Evolutionary conservation across 2,329 filamentous ascomycete species (phyloP).

Genomic region (Fusarium nodosum): DNA sequence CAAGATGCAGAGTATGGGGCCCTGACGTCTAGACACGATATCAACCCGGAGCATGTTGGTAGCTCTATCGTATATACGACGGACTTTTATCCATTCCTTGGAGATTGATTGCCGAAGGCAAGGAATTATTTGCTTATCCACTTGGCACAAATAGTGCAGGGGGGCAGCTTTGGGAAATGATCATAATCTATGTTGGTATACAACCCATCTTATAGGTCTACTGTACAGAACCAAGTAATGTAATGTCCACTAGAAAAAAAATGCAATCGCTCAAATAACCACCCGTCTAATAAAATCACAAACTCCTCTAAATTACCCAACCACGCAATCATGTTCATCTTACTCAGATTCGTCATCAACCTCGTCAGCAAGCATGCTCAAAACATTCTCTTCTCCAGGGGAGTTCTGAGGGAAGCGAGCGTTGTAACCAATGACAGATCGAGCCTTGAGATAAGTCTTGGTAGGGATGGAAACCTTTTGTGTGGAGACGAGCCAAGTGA

Average conservation of each 20-base stretch:
- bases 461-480: slow-evolving; percentile 63
- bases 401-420: slow-evolving; percentile 66
- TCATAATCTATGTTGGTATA: not conserved
- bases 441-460: slow-evolving; percentile 64
- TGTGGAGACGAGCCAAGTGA: slow-evolving; percentile 66
- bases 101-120: slow-evolving; percentile 5
- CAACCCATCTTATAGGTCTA: not conserved
- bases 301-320: not conserved
- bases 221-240: not conserved
- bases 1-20: slow-evolving; percentile 27
- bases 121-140: not conserved
- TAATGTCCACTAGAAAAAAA: not conserved
- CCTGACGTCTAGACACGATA: slow-evolving; percentile 14
- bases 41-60: not conserved
- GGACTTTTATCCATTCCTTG: not conserved
- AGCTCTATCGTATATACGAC: not conserved
- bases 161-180: not conserved
- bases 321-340: not conserved
- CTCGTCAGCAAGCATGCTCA: slow-evolving; percentile 16
- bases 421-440: slow-evolving; percentile 69
- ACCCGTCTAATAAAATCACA: not conserved
- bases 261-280: slow-evolving; percentile 17
- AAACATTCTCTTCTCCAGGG: slow-evolving; percentile 57
- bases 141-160: not conserved
- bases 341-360: slow-evolving; percentile 1